Evolutionary conservation across 306 rosid species (phyloP).

Genomic region (Sophora flavescens): DNA sequence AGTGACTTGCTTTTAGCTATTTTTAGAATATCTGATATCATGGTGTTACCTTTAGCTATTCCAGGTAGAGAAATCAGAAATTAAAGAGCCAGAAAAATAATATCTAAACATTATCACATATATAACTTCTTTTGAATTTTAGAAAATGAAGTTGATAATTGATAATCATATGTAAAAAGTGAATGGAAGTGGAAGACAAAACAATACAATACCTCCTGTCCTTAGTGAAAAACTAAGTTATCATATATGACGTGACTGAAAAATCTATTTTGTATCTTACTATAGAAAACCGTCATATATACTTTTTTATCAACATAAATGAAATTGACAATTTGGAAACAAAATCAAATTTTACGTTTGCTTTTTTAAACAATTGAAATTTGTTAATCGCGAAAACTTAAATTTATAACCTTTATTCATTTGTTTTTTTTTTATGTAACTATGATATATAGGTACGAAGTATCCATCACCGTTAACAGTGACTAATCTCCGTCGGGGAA

Average conservation of each 20-base stretch:
- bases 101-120: neutral
- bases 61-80: conserved; percentile 30
- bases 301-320: no score
- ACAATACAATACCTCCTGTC: neutral
- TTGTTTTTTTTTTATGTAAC: no score
- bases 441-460: no score
- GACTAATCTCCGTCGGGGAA: no score
- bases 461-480: no score
- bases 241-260: neutral
- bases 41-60: conserved; percentile 22
- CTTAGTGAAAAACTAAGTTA: neutral
- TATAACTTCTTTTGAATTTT: conserved; percentile 11
- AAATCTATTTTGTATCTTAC: neutral
- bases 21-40: conserved; percentile 14
- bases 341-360: no score
- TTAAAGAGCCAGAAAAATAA: neutral
- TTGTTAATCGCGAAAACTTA: neutral
- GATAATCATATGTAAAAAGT: neutral
- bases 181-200: neutral
- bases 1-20: conserved; percentile 20
- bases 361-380: no score
- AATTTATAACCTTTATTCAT: neutral
- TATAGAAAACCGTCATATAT: no score
- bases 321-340: no score
- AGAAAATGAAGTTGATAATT: neutral